A percentile compares a stretch with the other conserved stretches of the same genome.
Conservation (phyloP, 768 basidiomycete species). For the Hygrophoropsis aurantiaca region DNA sequence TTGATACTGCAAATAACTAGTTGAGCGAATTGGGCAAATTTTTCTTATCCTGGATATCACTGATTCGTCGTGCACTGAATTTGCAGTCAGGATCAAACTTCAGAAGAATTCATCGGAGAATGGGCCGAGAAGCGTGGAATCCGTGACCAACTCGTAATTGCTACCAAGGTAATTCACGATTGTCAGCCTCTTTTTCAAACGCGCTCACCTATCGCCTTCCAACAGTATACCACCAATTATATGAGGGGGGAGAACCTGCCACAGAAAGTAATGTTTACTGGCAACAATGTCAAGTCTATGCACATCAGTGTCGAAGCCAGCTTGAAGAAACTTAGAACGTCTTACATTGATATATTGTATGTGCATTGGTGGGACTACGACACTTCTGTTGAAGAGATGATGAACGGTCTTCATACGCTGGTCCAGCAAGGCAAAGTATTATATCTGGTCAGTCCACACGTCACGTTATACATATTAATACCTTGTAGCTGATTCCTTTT, state of each 20-base stretch:
- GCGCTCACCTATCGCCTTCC: neutral
- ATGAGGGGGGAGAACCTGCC: slow-evolving; percentile 13
- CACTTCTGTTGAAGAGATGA: slow-evolving; percentile 45
- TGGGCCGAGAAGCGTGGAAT: slow-evolving; percentile 38
- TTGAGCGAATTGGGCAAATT: slow-evolving; percentile 27
- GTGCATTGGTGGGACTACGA: slow-evolving; percentile 54
- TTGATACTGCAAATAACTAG: slow-evolving; percentile 50
- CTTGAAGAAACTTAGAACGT: slow-evolving; percentile 52
- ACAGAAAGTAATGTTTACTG: slow-evolving; percentile 26
- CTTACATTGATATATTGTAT: slow-evolving; percentile 61
- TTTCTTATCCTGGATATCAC: neutral
- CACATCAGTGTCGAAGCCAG: slow-evolving; percentile 38
- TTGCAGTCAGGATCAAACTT: slow-evolving; percentile 32
- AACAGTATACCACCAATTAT: slow-evolving; percentile 14
- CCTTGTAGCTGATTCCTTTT: neutral
- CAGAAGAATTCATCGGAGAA: slow-evolving; percentile 42
- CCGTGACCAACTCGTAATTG: slow-evolving; percentile 41
- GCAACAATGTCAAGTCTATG: slow-evolving; percentile 41
- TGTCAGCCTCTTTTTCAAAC: too few species aligned
- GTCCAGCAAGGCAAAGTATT: slow-evolving; percentile 44
- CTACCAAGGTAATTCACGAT: slow-evolving; percentile 39
- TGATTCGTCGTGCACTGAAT: neutral
- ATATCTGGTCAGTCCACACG: slow-evolving; percentile 30
- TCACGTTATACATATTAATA: neutral
- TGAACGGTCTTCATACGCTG: slow-evolving; percentile 43